Conservation (phyloP, 2,329 filamentous ascomycete genomes). For the Uncinocarpus reesii region DNA sequence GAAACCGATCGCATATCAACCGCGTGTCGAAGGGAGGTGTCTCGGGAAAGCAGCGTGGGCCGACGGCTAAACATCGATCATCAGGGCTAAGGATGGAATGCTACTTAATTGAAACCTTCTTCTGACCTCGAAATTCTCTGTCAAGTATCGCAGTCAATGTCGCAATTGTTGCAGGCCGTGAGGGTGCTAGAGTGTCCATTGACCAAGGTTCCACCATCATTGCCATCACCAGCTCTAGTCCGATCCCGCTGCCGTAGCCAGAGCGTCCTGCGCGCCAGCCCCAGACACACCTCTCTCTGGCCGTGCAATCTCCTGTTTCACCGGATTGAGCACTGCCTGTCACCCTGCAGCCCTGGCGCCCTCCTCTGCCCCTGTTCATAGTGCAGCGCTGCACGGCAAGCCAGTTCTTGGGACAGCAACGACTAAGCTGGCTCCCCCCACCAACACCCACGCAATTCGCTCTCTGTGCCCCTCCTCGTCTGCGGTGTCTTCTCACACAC, state of each 20-base stretch:
- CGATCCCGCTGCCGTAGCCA: constrained; percentile 6
- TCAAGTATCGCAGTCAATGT: neutral
- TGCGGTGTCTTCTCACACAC: constrained; percentile 19
- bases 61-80: constrained; percentile 4
- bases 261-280: neutral
- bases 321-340: constrained; percentile 1
- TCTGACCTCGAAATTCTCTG: neutral
- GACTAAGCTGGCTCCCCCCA: constrained; percentile 35
- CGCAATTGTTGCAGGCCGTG: neutral
- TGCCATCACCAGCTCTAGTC: constrained; percentile 2
- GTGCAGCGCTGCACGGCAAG: constrained; percentile 3
- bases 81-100: neutral
- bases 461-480: constrained; percentile 16
- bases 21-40: neutral
- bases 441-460: constrained; percentile 17
- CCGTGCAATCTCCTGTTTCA: constrained; percentile 7
- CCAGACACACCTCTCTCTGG: constrained; percentile 4
- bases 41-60: constrained; percentile 1
- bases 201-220: constrained; percentile 9
- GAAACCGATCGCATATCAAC: neutral
- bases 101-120: constrained; percentile 1
- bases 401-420: constrained; percentile 11
- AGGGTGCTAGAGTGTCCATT: constrained; percentile 6
- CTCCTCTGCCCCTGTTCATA: constrained; percentile 7
- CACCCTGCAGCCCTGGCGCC: constrained; percentile 10